Conservation (phyloP, 805 yeast species). For the Lachancea cidri region DNA sequence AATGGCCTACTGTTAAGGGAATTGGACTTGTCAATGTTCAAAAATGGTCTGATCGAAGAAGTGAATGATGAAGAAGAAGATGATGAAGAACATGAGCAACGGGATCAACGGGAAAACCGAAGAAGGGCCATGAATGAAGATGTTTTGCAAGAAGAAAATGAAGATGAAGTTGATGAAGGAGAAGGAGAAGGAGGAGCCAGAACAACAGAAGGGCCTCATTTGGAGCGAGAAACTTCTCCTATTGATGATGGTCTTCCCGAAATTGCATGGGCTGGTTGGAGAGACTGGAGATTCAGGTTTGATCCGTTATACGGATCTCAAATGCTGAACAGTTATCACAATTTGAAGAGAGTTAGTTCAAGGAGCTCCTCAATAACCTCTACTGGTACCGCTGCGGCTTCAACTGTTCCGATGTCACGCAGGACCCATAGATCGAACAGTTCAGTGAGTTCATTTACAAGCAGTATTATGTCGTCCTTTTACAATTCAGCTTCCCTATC, state of each 20-base stretch:
- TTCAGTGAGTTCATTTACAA: conserved; percentile 27
- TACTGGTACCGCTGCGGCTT: conserved; percentile 4
- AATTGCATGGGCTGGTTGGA: conserved; percentile 70
- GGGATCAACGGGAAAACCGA: neutral
- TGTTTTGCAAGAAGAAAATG: conserved; percentile 2
- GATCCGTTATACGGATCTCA: conserved; percentile 58
- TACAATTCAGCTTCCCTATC: conserved; percentile 14
- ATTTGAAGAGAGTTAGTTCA: conserved; percentile 19
- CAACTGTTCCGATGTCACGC: conserved; percentile 2
- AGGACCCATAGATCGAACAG: conserved; percentile 25
- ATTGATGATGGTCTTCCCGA: conserved; percentile 14
- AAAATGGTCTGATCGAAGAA: conserved; percentile 34
- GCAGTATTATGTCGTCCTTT: conserved; percentile 29
- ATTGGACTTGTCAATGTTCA: conserved; percentile 52
- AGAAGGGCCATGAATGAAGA: conserved; percentile 1
- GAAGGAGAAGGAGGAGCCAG: neutral
- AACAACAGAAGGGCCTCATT: neutral
- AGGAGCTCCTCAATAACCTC: conserved; percentile 20
- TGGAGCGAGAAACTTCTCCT: conserved; percentile 1
- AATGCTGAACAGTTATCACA: conserved; percentile 27
- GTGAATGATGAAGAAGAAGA: neutral
- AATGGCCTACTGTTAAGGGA: conserved; percentile 52
- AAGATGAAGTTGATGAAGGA: conserved; percentile 3
- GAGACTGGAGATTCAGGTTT: conserved; percentile 80
- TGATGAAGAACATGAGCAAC: neutral